Evolutionary conservation across 176 grass and related monocot species (phyloP).

Genomic region (Aegilops bicornis): DNA sequence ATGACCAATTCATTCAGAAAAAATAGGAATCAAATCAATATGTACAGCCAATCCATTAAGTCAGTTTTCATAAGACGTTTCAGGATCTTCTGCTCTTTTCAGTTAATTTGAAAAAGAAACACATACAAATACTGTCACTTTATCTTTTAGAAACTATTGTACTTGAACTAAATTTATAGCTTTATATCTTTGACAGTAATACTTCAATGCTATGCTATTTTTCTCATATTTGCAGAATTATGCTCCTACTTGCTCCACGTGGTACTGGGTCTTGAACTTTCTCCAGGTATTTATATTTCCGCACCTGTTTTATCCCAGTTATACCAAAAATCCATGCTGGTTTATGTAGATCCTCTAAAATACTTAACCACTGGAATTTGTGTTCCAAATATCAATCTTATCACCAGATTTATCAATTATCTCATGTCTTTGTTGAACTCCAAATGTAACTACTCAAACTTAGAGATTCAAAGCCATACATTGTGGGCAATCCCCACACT

Average conservation of each 20-base stretch:
- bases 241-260: slow-evolving; percentile 70
- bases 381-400: neutral
- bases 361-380: neutral
- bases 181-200: slow-evolving; percentile 10
- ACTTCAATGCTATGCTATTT: slow-evolving; percentile 6
- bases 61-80: neutral
- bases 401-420: neutral
- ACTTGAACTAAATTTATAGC: neutral
- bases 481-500: too few species aligned
- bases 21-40: neutral
- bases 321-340: slow-evolving; percentile 3
- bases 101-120: neutral
- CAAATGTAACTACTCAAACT: neutral
- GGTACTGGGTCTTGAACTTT: slow-evolving; percentile 85
- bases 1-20: neutral
- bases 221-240: slow-evolving; percentile 63
- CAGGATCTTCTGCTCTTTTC: neutral
- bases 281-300: slow-evolving; percentile 57
- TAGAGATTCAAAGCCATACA: neutral
- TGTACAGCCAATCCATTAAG: neutral
- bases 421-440: neutral
- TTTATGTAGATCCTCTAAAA: neutral
- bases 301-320: neutral
- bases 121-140: neutral
- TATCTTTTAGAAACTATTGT: slow-evolving; percentile 3